These are phyloP conservation scores for Suillus subalutaceus DNA, from an alignment of 768 basidiomycete species.

Conservation along the genomic window DNA sequence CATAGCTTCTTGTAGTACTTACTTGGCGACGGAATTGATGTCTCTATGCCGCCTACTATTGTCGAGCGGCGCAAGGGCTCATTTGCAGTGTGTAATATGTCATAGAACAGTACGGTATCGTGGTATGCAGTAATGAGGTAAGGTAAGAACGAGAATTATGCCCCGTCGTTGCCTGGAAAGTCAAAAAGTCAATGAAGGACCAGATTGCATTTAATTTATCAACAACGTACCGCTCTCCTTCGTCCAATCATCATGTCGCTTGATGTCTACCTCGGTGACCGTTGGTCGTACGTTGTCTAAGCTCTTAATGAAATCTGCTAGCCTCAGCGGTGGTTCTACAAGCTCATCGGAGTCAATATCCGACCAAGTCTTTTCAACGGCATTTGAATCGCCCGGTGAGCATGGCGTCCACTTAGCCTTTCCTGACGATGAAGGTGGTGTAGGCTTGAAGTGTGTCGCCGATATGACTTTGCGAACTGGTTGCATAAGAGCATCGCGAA, in stretches of 20 bases:
- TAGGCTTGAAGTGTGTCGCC: constrained; percentile 91
- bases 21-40: constrained; percentile 11
- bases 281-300: constrained; percentile 82
- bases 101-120: constrained; percentile 5
- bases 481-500: constrained; percentile 98
- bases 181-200: neutral
- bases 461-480: constrained; percentile 95
- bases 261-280: constrained; percentile 87
- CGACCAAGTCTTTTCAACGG: constrained; percentile 88
- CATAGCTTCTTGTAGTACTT: constrained; percentile 23
- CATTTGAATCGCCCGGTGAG: constrained; percentile 88
- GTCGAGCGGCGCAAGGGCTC: neutral
- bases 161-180: constrained; percentile 33
- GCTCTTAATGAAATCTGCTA: constrained; percentile 82
- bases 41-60: constrained; percentile 1
- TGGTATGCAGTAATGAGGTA: constrained; percentile 8
- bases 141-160: constrained; percentile 24
- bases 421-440: constrained; percentile 28
- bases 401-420: constrained; percentile 88
- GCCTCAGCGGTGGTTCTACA: constrained; percentile 80
- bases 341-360: constrained; percentile 87
- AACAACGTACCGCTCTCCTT: constrained; percentile 69
- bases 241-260: constrained; percentile 82
- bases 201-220: neutral
- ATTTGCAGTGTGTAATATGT: neutral